Conservation (phyloP, 345 rosid species). For the Brassica napus region Da-Ae NC_063446.1:7365001-7365500, state of each 20-base stretch:
- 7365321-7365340: slow-evolving; percentile 72
- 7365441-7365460: slow-evolving; percentile 80
- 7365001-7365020: background rate
- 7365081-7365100: background rate
- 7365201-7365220: slow-evolving; percentile 33
- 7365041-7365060: slow-evolving; percentile 15
- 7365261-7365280: slow-evolving; percentile 24
- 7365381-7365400: slow-evolving; percentile 89
- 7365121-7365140: slow-evolving; percentile 30
- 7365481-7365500: slow-evolving; percentile 83
- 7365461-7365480: slow-evolving; percentile 78
- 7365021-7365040: background rate
- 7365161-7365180: slow-evolving; percentile 40
- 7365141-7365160: slow-evolving; percentile 50
- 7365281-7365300: slow-evolving; percentile 32
- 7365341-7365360: slow-evolving; percentile 82
- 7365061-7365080: slow-evolving; percentile 38
- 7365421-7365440: slow-evolving; percentile 61
- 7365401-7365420: slow-evolving; percentile 74
- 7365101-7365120: background rate
- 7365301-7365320: slow-evolving; percentile 52
- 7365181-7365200: slow-evolving; percentile 11
- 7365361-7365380: slow-evolving; percentile 95
- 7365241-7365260: slow-evolving; percentile 17
- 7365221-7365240: slow-evolving; percentile 26